Evolutionary conservation across 371 early-diverging fungal genomes (phyloP), one percentile per base, ranked within the genome.

Genomic region (Actinomucor elegans): DNA sequence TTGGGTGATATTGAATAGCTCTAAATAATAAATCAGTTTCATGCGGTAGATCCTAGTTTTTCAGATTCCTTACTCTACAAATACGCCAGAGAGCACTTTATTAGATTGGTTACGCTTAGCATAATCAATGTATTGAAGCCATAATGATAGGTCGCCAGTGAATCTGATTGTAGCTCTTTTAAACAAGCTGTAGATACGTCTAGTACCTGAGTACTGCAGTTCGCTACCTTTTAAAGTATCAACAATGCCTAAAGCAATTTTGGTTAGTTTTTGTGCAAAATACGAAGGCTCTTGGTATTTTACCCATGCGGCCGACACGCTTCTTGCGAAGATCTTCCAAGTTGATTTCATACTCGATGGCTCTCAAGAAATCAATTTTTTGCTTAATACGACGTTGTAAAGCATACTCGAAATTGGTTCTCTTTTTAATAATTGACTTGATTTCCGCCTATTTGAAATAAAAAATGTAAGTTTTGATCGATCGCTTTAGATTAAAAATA

Each of bases 321-420:
- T 91, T 90, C 62, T 73, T 79, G n/a, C 95, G 81, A 48, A 95
- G 71, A 23, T 83, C 68, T 41, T 96, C 95, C 29, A 96, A 78
- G 62, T 92, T 92, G 74, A 87, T 89, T 64, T 98, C 98, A 72
- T 93, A 98, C 54, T 93, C 92, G 45, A 96, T 93, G 71, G 92
- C 92, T 27, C 91, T 84, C 26, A 96, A 71, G 63, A 81, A 98
- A 51, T 96, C 96, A 11, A 84, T 80, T 47, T 89, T 82, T 44
- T 86, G 79, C 23, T 81, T 59, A 35, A 86, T 83, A 50, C 92
- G 86, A 29, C 94, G 81, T 56, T 89, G 85, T 42, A 96, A 68
- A 9, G 89, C 79, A 60, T 94, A 94, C 68, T 96, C 97, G 52
- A 91, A 90, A 47, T 86, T 84, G 21, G 91, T 90, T 33, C 97